Conservation (phyloP, 2,329 filamentous ascomycete species). For the Camillea tinctor region DNA sequence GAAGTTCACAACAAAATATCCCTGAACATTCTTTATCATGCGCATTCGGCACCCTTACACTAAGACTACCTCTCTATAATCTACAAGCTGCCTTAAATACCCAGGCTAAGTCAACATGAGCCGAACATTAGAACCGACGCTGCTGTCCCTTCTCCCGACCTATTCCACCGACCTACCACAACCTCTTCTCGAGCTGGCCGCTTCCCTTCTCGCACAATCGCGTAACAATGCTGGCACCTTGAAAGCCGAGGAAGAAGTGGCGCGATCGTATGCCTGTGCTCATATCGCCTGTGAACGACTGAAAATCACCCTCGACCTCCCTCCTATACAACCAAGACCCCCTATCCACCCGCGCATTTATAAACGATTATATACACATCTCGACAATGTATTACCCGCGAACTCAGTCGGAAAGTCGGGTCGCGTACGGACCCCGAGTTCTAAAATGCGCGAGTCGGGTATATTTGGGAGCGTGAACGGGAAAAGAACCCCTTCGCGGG, state of each 20-base stretch:
- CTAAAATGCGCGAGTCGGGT: slow-evolving; percentile 36
- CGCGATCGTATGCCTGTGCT: slow-evolving; percentile 79
- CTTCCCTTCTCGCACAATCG: slow-evolving; percentile 76
- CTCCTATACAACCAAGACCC: slow-evolving; percentile 70
- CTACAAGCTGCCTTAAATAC: too few relatives aligned
- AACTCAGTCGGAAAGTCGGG: slow-evolving; percentile 23
- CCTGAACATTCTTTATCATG: too few relatives aligned
- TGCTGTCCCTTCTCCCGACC: slow-evolving; percentile 73
- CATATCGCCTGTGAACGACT: slow-evolving; percentile 87
- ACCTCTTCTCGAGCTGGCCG: slow-evolving; percentile 68
- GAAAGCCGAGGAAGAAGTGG: slow-evolving; percentile 84
- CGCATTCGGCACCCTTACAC: too few relatives aligned
- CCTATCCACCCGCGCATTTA: slow-evolving; percentile 80
- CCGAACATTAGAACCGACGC: slow-evolving; percentile 68
- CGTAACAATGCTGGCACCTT: slow-evolving; percentile 73
- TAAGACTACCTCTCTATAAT: too few relatives aligned
- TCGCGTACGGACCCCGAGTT: slow-evolving; percentile 33
- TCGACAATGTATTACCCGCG: slow-evolving; percentile 67
- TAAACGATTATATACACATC: slow-evolving; percentile 76
- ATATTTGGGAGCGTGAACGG: slow-evolving; percentile 30
- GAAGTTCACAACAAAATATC: too few relatives aligned
- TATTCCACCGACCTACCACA: slow-evolving; percentile 65
- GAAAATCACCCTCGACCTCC: slow-evolving; percentile 73
- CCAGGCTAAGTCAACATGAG: slow-evolving; percentile 57
- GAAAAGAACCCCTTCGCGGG: slow-evolving; percentile 39